Evolutionary conservation across 23 red algal species (phyloP), one percentile per base, ranked within the genome.

Genomic region (Gracilaria domingensis): DNA sequence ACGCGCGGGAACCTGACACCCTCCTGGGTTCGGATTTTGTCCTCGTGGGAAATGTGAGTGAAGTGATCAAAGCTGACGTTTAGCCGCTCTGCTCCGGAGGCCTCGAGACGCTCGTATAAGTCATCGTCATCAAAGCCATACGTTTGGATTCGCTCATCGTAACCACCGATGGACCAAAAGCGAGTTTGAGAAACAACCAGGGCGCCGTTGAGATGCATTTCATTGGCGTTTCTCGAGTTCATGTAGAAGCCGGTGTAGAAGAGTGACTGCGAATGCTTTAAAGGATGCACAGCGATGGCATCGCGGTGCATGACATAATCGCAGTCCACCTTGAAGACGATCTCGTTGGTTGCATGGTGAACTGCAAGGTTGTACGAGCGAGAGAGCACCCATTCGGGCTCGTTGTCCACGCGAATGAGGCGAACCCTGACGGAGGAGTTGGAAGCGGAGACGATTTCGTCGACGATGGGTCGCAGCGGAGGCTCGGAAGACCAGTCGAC

Each of bases 61-160:
- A 91, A 45, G 36, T 84, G 50, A 39, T 84, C 77, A 38, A 91
- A 91, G 11, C 82, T 83, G 59, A 91, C 55, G 49, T 91, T 89
- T 16, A 81, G 71, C 28, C 66, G 72, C 17, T 47, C 34, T 3
- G 81, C 57, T 8, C 88, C 82, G 32, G 64, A 67, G 45, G 53
- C 62, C 33, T 87, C 76, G n/a, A 95, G 65, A 50, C 93, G 86
- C n/a, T 79, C 50, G 79, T 95, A 95, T 23, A 95, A 51, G 47
- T 95, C 93, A 38, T 95, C 93, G 70, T 90, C 86, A 29, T 95
- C 93, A 74, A 72, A 95, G 7, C 93, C 93, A 66, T 91, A 95
- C 21, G 86, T 91, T 61, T 95, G 93, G 57, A 95, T 95, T 30
- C 93, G 55, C 58, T 95, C 93, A 26, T 95, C 93, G 30, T 91